Evolutionary conservation across 257 asterid species (phyloP).

Genomic region (Solanum lignicaule): DNA sequence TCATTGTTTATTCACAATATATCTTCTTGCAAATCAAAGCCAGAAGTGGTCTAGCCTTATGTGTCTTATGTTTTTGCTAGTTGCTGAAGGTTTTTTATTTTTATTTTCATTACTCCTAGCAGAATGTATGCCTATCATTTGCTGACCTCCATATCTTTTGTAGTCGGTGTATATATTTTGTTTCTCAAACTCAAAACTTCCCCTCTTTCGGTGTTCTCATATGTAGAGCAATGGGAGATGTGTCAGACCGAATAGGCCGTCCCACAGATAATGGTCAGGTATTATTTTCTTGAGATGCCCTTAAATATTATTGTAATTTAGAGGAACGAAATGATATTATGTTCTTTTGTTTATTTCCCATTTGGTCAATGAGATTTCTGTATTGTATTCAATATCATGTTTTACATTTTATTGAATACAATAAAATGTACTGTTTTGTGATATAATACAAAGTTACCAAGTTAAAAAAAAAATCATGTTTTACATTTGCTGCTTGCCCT

Average conservation of each 20-base stretch:
- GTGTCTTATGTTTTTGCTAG: not conserved
- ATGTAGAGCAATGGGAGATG: constrained; percentile 91
- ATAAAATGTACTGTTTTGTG: too few species aligned
- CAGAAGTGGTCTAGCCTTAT: not conserved
- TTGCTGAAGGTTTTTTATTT: not conserved
- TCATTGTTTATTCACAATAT: not conserved
- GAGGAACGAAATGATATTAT: not conserved
- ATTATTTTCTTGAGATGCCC: not conserved
- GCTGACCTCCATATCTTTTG: not conserved
- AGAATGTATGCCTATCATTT: not conserved
- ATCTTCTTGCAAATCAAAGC: not conserved
- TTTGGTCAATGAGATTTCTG: not conserved
- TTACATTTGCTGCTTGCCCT: not conserved
- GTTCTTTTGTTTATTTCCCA: not conserved
- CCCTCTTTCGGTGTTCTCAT: not conserved
- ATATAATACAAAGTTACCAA: too few species aligned
- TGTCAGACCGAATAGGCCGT: constrained; percentile 86
- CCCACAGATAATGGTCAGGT: constrained; percentile 97
- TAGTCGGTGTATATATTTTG: not conserved
- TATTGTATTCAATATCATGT: not conserved
- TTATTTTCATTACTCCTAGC: not conserved
- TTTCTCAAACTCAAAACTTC: not conserved
- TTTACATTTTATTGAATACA: too few species aligned
- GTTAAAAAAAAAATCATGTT: too few species aligned
- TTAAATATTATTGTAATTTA: not conserved